A percentile compares a stretch with the other conserved stretches of the same genome.
Conservation (phyloP, 805 yeast genomes). For the Barnettozyma populi region DNA sequence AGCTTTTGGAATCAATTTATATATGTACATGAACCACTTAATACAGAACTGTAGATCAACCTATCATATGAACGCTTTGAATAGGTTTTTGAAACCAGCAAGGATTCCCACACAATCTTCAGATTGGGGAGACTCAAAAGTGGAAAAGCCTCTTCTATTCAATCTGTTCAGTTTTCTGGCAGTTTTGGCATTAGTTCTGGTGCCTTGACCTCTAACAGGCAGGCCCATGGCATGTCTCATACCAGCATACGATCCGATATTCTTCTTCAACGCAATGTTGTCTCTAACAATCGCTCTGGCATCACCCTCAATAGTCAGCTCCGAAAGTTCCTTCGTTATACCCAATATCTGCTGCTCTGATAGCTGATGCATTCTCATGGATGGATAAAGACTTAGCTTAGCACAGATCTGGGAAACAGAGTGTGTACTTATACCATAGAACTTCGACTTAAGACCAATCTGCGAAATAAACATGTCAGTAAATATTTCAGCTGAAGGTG, state of each 20-base stretch:
- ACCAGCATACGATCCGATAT: conserved; percentile 84
- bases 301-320: conserved; percentile 76
- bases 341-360: conserved; percentile 83
- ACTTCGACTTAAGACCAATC: conserved; percentile 70
- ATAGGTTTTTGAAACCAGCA: conserved; percentile 21
- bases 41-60: background rate
- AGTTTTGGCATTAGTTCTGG: conserved; percentile 85
- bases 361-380: conserved; percentile 91
- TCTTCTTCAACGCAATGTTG: conserved; percentile 73
- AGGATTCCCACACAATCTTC: conserved; percentile 13
- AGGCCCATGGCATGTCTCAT: conserved; percentile 79
- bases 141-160: conserved; percentile 47
- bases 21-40: conserved; percentile 5
- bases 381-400: conserved; percentile 84
- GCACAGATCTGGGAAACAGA: conserved; percentile 78
- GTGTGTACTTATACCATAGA: conserved; percentile 79
- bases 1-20: background rate
- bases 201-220: conserved; percentile 86
- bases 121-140: conserved; percentile 1
- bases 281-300: conserved; percentile 67
- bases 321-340: conserved; percentile 81
- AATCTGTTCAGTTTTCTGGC: conserved; percentile 81
- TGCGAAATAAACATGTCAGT: background rate
- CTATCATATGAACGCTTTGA: conserved; percentile 14
- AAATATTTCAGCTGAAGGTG: background rate